Evolutionary conservation across 2,329 filamentous ascomycete genomes (phyloP).

Genomic region (Lithohypha guttulata): DNA sequence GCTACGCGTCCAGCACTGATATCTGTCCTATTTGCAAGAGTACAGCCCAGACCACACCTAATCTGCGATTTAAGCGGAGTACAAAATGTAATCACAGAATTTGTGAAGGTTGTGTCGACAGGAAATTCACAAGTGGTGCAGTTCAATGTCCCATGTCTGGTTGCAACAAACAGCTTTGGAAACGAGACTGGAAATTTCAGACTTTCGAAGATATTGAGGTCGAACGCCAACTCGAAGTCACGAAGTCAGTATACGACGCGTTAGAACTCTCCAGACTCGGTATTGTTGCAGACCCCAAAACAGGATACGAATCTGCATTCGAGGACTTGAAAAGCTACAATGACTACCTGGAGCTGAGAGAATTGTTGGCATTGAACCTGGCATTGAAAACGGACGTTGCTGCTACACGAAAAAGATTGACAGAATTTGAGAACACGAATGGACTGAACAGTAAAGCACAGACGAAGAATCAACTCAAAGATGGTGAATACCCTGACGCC

Average conservation of each 20-base stretch:
- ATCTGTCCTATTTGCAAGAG: conserved; percentile 97
- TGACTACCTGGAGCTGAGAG: conserved; percentile 87
- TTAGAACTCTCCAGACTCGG: conserved; percentile 6
- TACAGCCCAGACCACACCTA: conserved; percentile 83
- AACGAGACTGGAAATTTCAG: conserved; percentile 62
- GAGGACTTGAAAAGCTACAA: conserved; percentile 75
- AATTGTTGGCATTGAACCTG: conserved; percentile 81
- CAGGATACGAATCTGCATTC: conserved; percentile 58
- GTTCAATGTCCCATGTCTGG: conserved; percentile 85
- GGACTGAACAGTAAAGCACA: conserved; percentile 52
- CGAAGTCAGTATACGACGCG: conserved; percentile 50
- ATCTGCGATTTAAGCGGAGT: conserved; percentile 93
- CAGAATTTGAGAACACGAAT: conserved; percentile 64
- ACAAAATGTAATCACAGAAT: conserved; percentile 98
- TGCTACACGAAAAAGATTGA: conserved; percentile 50
- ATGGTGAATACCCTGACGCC: conserved; percentile 19
- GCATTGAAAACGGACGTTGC: conserved; percentile 60
- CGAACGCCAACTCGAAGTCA: conserved; percentile 88
- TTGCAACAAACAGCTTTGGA: conserved; percentile 65
- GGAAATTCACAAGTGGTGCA: conserved; percentile 77
- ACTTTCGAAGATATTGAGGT: conserved; percentile 83
- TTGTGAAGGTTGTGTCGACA: conserved; percentile 91
- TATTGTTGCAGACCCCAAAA: not conserved
- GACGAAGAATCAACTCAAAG: conserved; percentile 32
- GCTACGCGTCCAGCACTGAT: conserved; percentile 30